phyloP scores from a whole-genome alignment of 2,329 filamentous ascomycete genomes.

The Sporothrix globosa region DNA sequence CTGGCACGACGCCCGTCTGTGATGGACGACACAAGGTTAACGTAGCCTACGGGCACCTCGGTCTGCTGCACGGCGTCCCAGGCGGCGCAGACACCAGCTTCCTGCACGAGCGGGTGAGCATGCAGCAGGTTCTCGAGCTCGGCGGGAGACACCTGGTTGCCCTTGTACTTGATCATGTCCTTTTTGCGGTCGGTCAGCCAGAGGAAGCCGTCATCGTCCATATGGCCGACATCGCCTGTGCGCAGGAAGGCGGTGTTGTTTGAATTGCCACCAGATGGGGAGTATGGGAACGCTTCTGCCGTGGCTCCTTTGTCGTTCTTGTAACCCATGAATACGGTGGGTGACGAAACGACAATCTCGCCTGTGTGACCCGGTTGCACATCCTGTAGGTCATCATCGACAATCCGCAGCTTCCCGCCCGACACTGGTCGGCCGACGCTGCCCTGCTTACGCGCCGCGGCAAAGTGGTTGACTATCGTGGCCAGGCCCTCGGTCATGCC shows the following conservation, averaged over 20 bases:
- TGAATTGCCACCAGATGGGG: not conserved
- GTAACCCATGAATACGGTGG: slow-evolving; percentile 22
- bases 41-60: slow-evolving; percentile 23
- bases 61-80: slow-evolving; percentile 25
- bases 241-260: not conserved
- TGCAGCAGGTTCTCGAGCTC: slow-evolving; percentile 28
- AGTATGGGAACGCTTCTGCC: not conserved
- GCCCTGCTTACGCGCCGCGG: slow-evolving; percentile 5
- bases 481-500: slow-evolving; percentile 24
- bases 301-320: slow-evolving; percentile 12
- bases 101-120: slow-evolving; percentile 11
- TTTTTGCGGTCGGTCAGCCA: slow-evolving; percentile 29
- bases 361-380: slow-evolving; percentile 1
- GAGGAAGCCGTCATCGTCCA: slow-evolving; percentile 16
- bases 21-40: slow-evolving; percentile 2
- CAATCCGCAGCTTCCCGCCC: not conserved
- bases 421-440: slow-evolving; percentile 14
- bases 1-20: not conserved
- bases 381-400: slow-evolving; percentile 19
- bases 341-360: slow-evolving; percentile 12
- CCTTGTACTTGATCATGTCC: slow-evolving; percentile 30
- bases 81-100: slow-evolving; percentile 22
- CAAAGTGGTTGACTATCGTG: slow-evolving; percentile 11
- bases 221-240: slow-evolving; percentile 17
- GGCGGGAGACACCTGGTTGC: slow-evolving; percentile 25